Evolutionary conservation across 345 rosid species (phyloP).

Genomic region (Erodium maritimum): DNA sequence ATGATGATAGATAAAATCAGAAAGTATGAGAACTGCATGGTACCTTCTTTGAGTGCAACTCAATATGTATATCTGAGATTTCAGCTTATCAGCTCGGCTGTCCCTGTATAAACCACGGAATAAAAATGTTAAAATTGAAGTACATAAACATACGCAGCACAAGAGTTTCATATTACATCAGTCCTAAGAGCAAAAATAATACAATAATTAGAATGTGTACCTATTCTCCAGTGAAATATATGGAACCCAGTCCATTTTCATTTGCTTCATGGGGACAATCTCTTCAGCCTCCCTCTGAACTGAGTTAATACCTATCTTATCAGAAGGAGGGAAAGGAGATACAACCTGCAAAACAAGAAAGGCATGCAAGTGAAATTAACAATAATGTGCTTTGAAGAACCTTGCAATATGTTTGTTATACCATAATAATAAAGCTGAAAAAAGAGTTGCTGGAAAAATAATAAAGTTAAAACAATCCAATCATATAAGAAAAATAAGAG

Average conservation of each 20-base stretch:
- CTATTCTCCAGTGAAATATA: slow-evolving; percentile 80
- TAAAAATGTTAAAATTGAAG: background rate
- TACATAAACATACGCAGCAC: slow-evolving; percentile 1
- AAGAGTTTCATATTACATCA: slow-evolving; percentile 2
- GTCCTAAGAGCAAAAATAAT: background rate
- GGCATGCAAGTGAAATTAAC: background rate
- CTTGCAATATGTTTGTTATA: background rate
- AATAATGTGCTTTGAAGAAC: background rate
- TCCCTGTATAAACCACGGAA: slow-evolving; percentile 40
- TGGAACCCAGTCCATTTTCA: slow-evolving; percentile 99
- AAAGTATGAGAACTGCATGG: background rate
- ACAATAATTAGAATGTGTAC: slow-evolving; percentile 21
- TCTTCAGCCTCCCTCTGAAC: slow-evolving; percentile 95
- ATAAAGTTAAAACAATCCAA: too few relatives aligned
- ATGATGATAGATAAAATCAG: background rate
- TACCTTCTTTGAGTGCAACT: slow-evolving; percentile 86
- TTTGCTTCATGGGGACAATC: slow-evolving; percentile 92
- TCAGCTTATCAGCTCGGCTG: slow-evolving; percentile 63
- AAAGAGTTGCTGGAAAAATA: background rate
- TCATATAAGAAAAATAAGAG: too few relatives aligned
- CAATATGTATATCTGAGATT: slow-evolving; percentile 59
- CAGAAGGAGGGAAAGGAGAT: slow-evolving; percentile 92
- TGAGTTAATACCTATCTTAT: slow-evolving; percentile 89
- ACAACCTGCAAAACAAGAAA: slow-evolving; percentile 40
- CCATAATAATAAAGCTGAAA: background rate